Evolutionary conservation across 768 basidiomycete species (phyloP).

Genomic region (Termitomyces sp.): DNA sequence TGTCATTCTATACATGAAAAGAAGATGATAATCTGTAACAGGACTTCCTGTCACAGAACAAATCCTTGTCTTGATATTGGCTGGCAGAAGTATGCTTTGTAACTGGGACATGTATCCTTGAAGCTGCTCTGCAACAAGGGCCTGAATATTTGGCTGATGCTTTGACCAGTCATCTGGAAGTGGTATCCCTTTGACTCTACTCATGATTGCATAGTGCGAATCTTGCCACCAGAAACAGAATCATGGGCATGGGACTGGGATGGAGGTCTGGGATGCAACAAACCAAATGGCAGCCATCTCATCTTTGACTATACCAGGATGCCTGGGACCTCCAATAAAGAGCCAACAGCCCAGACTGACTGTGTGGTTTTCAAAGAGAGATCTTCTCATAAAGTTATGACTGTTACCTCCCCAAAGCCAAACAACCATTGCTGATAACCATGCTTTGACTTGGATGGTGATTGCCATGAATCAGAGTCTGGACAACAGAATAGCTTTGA

Average conservation of each 20-base stretch:
- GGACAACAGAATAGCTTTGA: neutral
- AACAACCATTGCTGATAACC: neutral
- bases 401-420: neutral
- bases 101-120: neutral
- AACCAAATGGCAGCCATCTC: conserved; percentile 12
- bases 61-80: neutral
- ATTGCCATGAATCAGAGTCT: neutral
- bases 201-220: neutral
- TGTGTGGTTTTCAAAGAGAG: neutral
- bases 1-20: neutral
- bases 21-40: neutral
- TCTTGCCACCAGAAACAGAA: neutral
- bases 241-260: conserved; percentile 15
- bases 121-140: neutral
- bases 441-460: neutral
- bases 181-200: neutral
- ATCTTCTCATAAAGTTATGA: neutral
- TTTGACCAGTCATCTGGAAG: neutral
- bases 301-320: neutral
- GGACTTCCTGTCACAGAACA: neutral
- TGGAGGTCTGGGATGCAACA: conserved; percentile 12
- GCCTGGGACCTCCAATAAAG: neutral
- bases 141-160: neutral
- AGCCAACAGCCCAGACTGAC: neutral
- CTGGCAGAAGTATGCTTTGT: neutral